Conservation (phyloP, 192 early-diverging fungal species). For the Coemansia nantahalensis region DNA sequence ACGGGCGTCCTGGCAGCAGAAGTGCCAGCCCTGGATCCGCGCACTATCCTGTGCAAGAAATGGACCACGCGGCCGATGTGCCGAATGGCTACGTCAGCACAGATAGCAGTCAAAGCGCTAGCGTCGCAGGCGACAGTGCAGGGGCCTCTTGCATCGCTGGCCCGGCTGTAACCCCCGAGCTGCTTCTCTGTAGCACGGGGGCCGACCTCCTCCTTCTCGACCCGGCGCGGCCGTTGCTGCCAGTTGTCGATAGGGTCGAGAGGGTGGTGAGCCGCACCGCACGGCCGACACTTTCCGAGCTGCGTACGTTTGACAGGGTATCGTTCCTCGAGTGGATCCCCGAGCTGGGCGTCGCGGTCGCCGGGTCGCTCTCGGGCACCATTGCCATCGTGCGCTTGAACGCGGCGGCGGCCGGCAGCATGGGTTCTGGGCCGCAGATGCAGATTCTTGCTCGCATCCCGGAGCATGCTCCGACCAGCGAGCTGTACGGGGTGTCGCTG, state of each 20-base stretch:
- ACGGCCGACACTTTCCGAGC: conserved; percentile 7
- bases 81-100: conserved; percentile 21
- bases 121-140: no score
- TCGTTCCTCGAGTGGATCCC: conserved; percentile 47
- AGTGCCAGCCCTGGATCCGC: not conserved
- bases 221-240: conserved; percentile 6
- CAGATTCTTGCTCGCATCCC: conserved; percentile 18
- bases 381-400: conserved; percentile 20
- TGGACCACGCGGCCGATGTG: conserved; percentile 24
- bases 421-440: conserved; percentile 3
- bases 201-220: conserved; percentile 35
- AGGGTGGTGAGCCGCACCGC: conserved; percentile 10
- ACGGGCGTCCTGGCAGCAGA: no score
- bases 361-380: conserved; percentile 25
- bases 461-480: conserved; percentile 4
- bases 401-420: not conserved
- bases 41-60: no score
- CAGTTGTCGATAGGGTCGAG: conserved; percentile 29
- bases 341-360: conserved; percentile 27
- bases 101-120: no score
- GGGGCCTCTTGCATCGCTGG: no score
- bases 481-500: conserved; percentile 32
- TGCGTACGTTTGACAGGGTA: conserved; percentile 34
- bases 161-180: no score
- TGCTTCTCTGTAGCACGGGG: conserved; percentile 36